phyloP scores from a whole-genome alignment of 2,329 filamentous ascomycete genomes.

The Atkinsonella texensis region DNA sequence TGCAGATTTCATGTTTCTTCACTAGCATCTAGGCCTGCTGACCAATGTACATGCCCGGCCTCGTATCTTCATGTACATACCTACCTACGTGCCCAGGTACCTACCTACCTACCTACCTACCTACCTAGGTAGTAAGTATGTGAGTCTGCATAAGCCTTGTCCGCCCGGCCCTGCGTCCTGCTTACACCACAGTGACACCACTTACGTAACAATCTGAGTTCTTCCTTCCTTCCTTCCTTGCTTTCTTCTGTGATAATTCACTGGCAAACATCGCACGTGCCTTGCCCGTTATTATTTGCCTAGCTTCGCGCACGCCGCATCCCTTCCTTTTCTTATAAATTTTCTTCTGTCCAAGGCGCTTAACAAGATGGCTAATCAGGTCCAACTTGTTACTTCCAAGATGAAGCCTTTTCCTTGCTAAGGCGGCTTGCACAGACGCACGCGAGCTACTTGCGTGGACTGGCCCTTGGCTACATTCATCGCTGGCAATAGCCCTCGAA shows the following conservation, averaged over 20 bases:
- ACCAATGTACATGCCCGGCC: too few relatives aligned
- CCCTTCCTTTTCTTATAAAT: not conserved
- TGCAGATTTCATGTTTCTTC: too few relatives aligned
- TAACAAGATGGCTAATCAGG: constrained; percentile 13
- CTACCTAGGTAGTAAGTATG: too few relatives aligned
- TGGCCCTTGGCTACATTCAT: not conserved
- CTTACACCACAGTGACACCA: not conserved
- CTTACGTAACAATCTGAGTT: not conserved
- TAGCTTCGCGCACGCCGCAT: constrained; percentile 1
- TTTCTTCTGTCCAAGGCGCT: not conserved
- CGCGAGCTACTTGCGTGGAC: constrained; percentile 1
- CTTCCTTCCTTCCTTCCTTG: not conserved
- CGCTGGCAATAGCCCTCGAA: not conserved
- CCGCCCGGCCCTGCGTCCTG: not conserved
- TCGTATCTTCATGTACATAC: not conserved
- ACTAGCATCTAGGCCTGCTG: too few relatives aligned
- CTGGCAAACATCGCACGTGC: constrained; percentile 4
- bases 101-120: not conserved
- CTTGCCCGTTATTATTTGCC: constrained; percentile 7
- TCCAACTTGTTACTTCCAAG: constrained; percentile 11
- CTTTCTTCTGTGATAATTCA: not conserved
- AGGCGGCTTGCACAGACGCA: constrained; percentile 3
- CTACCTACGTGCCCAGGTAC: too few relatives aligned
- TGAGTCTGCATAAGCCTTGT: not conserved
- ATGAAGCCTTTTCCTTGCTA: constrained; percentile 11